Base-by-base conservation (phyloP, 208 protist species). In the Crithidia thermophila region DNA sequence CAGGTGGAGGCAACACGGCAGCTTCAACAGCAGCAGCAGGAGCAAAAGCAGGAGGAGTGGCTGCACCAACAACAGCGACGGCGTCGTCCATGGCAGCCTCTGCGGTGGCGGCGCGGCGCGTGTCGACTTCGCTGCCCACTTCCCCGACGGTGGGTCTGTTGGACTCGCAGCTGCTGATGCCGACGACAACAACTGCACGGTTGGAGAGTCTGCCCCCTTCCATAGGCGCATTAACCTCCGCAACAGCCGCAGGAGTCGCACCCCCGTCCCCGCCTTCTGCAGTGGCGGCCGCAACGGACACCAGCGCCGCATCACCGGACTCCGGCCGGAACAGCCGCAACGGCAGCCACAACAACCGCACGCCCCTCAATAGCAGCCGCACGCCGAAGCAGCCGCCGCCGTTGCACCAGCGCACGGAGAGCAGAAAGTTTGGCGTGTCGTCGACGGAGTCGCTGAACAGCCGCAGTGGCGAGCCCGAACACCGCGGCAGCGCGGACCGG, bases 401-500 rank as follows among this genome's bases (percentile, higher is more conserved):
- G n/a, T n/a, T n/a, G n/a, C n/a, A n/a, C n/a, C n/a, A n/a, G n/a
- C n/a, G n/a, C n/a, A n/a, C n/a, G n/a, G n/a, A n/a, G n/a, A n/a
- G n/a, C 16, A 27, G 21, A 1, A 58, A 14, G 10, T 9, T 23
- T 0, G 25, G 27, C 16, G 36, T 42, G n/a, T 7, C n/a, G 33
- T 40, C 31, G 40, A 53, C 43, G 14, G 58, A 42, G 31, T 53
- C 58, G 33, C 58, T 64, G 45, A 39, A 53, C 58, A 64, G 42
- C 58, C 40, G 43, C n/a, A 53, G 58, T 23, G 58, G 20, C 33
- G 58, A 33, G 7, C 1, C 9, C 21, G 47, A 53, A 6, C 9
- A 6, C 36, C 36, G 36, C 36, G 36, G 6, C 13, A 13, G 9
- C 36, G 36, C 9, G 9, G 9, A 6, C 13, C 9, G 36, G 9